phyloP scores from a whole-genome alignment of 345 rosid species.

The Salix koriyanagi region DNA sequence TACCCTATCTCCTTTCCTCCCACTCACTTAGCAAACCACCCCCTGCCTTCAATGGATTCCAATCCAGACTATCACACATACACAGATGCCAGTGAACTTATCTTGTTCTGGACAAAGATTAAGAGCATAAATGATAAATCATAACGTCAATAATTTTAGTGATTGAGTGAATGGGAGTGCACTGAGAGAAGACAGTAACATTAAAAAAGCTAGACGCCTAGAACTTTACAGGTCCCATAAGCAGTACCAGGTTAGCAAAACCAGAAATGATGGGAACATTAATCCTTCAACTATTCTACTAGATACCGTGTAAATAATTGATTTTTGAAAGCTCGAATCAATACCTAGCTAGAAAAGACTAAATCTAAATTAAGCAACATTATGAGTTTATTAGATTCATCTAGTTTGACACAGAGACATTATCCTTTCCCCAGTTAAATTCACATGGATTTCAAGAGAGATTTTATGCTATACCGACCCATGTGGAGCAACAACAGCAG shows the following conservation, averaged over 20 bases:
- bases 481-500: neutral
- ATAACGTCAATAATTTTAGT: neutral
- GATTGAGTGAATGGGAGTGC: neutral
- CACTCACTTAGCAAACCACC: conserved; percentile 1
- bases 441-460: neutral
- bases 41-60: neutral
- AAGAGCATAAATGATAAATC: neutral
- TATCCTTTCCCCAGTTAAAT: neutral
- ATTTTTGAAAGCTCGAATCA: neutral
- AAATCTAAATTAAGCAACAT: too few relatives aligned
- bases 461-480: neutral
- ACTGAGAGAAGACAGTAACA: neutral
- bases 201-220: too few relatives aligned
- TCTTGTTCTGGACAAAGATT: neutral
- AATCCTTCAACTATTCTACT: neutral
- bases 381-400: too few relatives aligned
- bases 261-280: neutral
- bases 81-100: neutral
- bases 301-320: neutral
- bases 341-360: neutral
- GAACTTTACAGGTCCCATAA: neutral
- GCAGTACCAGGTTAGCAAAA: neutral
- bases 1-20: conserved; percentile 26
- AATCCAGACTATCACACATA: conserved; percentile 14
- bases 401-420: neutral